Conservation (phyloP, 768 basidiomycete species). For the Dendrothele bispora region DNA sequence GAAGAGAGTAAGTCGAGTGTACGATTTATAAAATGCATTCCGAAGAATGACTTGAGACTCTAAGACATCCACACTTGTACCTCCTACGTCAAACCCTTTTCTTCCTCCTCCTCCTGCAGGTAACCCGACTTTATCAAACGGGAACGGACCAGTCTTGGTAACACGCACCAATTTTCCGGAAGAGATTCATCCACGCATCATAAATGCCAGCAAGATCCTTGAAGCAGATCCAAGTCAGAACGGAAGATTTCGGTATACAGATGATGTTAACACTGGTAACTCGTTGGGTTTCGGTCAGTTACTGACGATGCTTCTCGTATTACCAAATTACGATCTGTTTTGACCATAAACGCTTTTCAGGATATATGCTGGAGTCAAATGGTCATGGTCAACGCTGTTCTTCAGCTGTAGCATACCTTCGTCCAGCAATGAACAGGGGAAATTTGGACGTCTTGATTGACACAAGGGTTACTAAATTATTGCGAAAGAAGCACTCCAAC, state of each 20-base stretch:
- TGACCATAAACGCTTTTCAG: constrained; percentile 12
- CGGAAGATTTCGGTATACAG: constrained; percentile 31
- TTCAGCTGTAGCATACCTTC: constrained; percentile 31
- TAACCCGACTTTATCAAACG: constrained; percentile 22
- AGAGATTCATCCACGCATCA: no score
- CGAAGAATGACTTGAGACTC: not conserved
- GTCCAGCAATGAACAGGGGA: constrained; percentile 20
- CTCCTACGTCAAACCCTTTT: constrained; percentile 17
- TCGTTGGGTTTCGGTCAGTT: constrained; percentile 31
- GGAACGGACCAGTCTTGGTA: constrained; percentile 20
- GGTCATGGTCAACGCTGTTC: constrained; percentile 26
- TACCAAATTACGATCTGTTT: not conserved
- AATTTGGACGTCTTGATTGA: constrained; percentile 33
- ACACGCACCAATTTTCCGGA: constrained; percentile 19
- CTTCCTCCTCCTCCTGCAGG: constrained; percentile 19
- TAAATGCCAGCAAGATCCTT: no score
- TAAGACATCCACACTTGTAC: no score
- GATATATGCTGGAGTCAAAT: constrained; percentile 28
- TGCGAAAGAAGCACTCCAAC: no score
- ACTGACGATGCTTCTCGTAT: not conserved
- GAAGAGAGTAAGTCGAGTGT: constrained; percentile 16
- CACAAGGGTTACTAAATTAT: constrained; percentile 23
- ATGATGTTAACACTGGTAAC: constrained; percentile 32
- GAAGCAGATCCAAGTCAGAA: no score
- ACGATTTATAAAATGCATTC: not conserved